Evolutionary conservation across 345 rosid species (phyloP).

Genomic region (Toxicodendron radicans): DNA sequence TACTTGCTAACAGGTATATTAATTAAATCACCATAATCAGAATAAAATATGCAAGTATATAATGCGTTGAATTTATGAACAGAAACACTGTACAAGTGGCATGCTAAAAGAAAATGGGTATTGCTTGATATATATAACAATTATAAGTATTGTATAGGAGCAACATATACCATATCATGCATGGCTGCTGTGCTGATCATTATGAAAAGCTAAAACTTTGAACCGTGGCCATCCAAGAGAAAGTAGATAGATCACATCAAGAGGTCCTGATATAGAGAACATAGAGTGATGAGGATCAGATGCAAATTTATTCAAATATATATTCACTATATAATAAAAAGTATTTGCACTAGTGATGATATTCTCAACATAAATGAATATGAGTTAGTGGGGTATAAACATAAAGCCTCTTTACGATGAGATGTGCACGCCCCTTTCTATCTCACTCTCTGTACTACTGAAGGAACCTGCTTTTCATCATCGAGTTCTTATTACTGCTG

Average conservation of each 20-base stretch:
- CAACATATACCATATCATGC: background rate
- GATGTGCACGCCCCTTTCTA: conserved; percentile 41
- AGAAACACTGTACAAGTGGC: conserved; percentile 13
- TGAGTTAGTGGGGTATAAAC: conserved; percentile 55
- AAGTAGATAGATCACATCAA: conserved; percentile 27
- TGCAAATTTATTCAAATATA: conserved; percentile 27
- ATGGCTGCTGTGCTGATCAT: conserved; percentile 3
- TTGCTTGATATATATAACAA: too few species aligned
- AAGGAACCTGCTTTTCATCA: conserved; percentile 35
- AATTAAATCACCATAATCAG: background rate
- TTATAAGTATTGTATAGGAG: too few species aligned
- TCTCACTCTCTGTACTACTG: conserved; percentile 17
- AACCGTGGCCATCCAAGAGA: conserved; percentile 29
- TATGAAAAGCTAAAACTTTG: conserved; percentile 8
- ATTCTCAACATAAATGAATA: conserved; percentile 31
- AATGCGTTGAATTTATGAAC: conserved; percentile 18
- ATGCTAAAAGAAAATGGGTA: conserved; percentile 15
- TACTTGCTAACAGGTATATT: background rate
- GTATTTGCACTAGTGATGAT: conserved; percentile 21
- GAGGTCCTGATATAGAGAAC: conserved; percentile 24
- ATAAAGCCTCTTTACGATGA: conserved; percentile 69
- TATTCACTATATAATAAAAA: conserved; percentile 16
- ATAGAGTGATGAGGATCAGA: conserved; percentile 23
- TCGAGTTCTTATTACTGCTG: conserved; percentile 35
- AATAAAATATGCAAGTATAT: conserved; percentile 9